Conservation (phyloP, 2,329 filamentous ascomycete species). For the Coniochaeta hoffmannii region DNA sequence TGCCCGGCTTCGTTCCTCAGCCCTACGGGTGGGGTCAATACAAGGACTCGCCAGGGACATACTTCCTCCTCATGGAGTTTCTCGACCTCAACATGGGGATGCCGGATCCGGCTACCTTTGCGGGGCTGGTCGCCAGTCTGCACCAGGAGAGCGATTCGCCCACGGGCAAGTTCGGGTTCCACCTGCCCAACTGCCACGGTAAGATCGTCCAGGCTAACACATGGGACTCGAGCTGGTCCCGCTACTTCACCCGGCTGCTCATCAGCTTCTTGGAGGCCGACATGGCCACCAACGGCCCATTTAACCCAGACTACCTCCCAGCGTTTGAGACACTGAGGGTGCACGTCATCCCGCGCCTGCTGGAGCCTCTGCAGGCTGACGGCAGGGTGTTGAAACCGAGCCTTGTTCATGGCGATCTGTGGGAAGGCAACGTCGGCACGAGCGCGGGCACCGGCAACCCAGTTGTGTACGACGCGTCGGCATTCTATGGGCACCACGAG, state of each 20-base stretch:
- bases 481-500: constrained; percentile 33
- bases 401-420: constrained; percentile 32
- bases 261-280: constrained; percentile 20
- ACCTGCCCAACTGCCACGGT: constrained; percentile 23
- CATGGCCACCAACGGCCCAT: constrained; percentile 18
- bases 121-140: constrained; percentile 7
- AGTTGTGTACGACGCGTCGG: constrained; percentile 27
- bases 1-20: constrained; percentile 6
- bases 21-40: constrained; percentile 8
- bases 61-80: constrained; percentile 24
- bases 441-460: constrained; percentile 19
- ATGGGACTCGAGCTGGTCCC: constrained; percentile 31
- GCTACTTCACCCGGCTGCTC: constrained; percentile 27
- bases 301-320: constrained; percentile 9
- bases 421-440: constrained; percentile 30
- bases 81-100: constrained; percentile 17
- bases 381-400: constrained; percentile 18
- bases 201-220: constrained; percentile 16
- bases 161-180: constrained; percentile 29
- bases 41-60: constrained; percentile 2
- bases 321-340: constrained; percentile 13
- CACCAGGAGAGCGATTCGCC: constrained; percentile 11
- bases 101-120: constrained; percentile 10
- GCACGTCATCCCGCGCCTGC: constrained; percentile 23
- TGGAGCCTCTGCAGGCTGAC: constrained; percentile 16